These are phyloP conservation scores for Cladobotryum protrusum DNA, from an alignment of 2,329 filamentous ascomycete genomes.

Conservation along the genomic window DNA sequence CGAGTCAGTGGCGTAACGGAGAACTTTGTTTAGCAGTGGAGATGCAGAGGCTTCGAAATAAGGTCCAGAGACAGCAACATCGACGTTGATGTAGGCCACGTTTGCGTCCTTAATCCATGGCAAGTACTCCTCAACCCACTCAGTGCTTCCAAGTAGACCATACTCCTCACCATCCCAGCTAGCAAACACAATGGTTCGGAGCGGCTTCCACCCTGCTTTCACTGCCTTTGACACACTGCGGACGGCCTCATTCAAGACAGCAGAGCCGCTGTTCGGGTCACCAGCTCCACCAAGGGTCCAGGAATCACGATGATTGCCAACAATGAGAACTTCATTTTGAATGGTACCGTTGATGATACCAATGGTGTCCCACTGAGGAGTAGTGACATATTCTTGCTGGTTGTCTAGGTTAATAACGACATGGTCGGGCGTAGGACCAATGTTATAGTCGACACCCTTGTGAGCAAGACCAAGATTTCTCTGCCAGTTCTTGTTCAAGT, in stretches of 20 bases:
- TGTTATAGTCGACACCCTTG: slow-evolving; percentile 77
- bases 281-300: slow-evolving; percentile 82
- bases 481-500: slow-evolving; percentile 67
- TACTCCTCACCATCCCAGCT: slow-evolving; percentile 83
- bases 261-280: slow-evolving; percentile 78
- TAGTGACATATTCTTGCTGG: slow-evolving; percentile 74
- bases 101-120: slow-evolving; percentile 69
- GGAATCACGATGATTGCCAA: slow-evolving; percentile 90
- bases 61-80: slow-evolving; percentile 63
- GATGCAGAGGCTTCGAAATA: slow-evolving; percentile 61
- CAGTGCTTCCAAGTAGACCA: slow-evolving; percentile 76
- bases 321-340: slow-evolving; percentile 74
- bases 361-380: slow-evolving; percentile 85
- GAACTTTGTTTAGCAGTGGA: slow-evolving; percentile 67
- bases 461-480: slow-evolving; percentile 65
- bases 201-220: slow-evolving; percentile 51
- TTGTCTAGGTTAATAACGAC: slow-evolving; percentile 69
- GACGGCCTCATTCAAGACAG: slow-evolving; percentile 71
- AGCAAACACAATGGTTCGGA: slow-evolving; percentile 86
- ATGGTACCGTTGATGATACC: slow-evolving; percentile 86
- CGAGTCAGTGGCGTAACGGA: slow-evolving; percentile 58
- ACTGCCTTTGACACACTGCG: slow-evolving; percentile 67
- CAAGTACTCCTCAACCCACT: slow-evolving; percentile 88
- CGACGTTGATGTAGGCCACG: slow-evolving; percentile 81
- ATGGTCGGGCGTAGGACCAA: slow-evolving; percentile 71